Percentiles rank a stretch among this genome's conserved stretches.
phyloP scores from a whole-genome alignment of 139 green algal species.

The Trebouxia sp. region DNA sequence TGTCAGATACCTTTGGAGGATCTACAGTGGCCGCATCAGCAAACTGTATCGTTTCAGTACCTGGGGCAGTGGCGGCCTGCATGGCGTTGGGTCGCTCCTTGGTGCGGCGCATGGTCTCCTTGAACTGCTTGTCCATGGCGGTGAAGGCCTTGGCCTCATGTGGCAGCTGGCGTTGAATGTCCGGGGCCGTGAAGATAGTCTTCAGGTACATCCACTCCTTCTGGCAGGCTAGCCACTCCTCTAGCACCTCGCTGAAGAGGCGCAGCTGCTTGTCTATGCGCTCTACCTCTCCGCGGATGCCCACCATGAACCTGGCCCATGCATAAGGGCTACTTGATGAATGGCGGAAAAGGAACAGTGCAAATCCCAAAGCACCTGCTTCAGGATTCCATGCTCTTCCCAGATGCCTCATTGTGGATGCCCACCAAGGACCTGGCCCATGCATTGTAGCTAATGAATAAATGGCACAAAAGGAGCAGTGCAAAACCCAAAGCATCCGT shows the following conservation, averaged over 20 bases:
- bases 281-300: slow-evolving; percentile 14
- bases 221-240: slow-evolving; percentile 63
- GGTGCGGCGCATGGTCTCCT: slow-evolving; percentile 79
- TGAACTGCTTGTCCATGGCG: slow-evolving; percentile 77
- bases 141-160: slow-evolving; percentile 76
- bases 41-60: too few species aligned
- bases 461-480: too few species aligned
- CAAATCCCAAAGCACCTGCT: too few species aligned
- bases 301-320: neutral
- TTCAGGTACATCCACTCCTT: slow-evolving; percentile 92
- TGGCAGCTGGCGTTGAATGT: slow-evolving; percentile 87
- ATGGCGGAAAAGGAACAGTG: too few species aligned
- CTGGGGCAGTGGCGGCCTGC: slow-evolving; percentile 46
- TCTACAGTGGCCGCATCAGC: too few species aligned
- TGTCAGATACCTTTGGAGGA: too few species aligned
- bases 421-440: too few species aligned
- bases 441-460: too few species aligned
- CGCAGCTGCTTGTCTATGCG: slow-evolving; percentile 19
- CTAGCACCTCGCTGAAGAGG: slow-evolving; percentile 38
- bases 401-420: too few species aligned
- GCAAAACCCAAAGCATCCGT: too few species aligned
- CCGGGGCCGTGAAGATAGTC: slow-evolving; percentile 78
- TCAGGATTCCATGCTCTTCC: too few species aligned
- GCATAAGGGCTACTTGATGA: too few species aligned
- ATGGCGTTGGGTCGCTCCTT: slow-evolving; percentile 77